Percentiles rank a stretch among this genome's conserved stretches.
Evolutionary conservation across 768 basidiomycete genomes (phyloP).

Genomic region (Tylopilus sp.): DNA sequence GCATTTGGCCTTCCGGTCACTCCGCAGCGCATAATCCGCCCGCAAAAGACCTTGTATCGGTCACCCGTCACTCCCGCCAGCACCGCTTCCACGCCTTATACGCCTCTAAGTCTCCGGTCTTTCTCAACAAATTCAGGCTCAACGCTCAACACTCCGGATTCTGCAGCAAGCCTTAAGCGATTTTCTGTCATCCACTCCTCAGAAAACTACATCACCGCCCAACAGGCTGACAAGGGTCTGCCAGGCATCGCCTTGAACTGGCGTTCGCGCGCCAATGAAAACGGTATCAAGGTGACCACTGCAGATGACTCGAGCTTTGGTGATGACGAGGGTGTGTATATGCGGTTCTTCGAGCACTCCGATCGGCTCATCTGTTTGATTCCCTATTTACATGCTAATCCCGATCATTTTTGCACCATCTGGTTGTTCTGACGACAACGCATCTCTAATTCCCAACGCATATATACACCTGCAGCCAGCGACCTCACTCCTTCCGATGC

Average conservation of each 20-base stretch:
- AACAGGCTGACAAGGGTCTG: slow-evolving; percentile 44
- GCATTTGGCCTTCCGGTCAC: slow-evolving; percentile 48
- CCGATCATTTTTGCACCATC: slow-evolving; percentile 5
- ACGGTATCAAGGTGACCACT: slow-evolving; percentile 63
- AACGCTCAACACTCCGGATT: slow-evolving; percentile 56
- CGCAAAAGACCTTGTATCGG: slow-evolving; percentile 42
- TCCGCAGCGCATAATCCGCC: slow-evolving; percentile 57
- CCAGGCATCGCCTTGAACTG: slow-evolving; percentile 67
- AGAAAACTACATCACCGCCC: slow-evolving; percentile 31
- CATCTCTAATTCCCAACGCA: slow-evolving; percentile 15
- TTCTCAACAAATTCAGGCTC: slow-evolving; percentile 49
- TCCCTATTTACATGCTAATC: background rate
- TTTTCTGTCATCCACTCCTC: slow-evolving; percentile 43
- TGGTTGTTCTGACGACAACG: slow-evolving; percentile 1
- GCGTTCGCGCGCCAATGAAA: slow-evolving; percentile 67
- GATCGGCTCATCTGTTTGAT: slow-evolving; percentile 16
- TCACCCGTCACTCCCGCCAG: slow-evolving; percentile 63
- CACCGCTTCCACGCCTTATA: slow-evolving; percentile 54
- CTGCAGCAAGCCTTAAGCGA: slow-evolving; percentile 38
- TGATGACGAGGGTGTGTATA: slow-evolving; percentile 49
- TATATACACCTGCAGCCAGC: slow-evolving; percentile 47
- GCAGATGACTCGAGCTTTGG: slow-evolving; percentile 36
- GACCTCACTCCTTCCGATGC: slow-evolving; percentile 47
- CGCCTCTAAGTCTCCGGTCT: slow-evolving; percentile 67
- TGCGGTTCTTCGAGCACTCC: slow-evolving; percentile 11